Base-by-base conservation (phyloP, 345 rosid genomes). In the Odontarrhena argentea region DNA sequence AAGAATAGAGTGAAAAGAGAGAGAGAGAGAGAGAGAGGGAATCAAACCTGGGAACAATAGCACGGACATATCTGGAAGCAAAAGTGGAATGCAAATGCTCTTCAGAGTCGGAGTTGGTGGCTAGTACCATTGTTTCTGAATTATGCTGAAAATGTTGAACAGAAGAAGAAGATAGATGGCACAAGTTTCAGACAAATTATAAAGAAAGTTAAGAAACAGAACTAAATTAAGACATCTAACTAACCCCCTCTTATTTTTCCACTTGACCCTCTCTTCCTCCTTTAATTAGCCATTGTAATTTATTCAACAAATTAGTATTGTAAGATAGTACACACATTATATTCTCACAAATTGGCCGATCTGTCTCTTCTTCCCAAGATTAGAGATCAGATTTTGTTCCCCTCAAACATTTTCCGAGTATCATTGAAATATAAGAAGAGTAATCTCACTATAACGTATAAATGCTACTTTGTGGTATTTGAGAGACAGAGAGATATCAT, bases 31-130 rank as follows among this genome's bases (percentile, higher is more conserved):
- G 36, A 32, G 6, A 41, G 11, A 28, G 13, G 36, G 5, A 15
- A 3, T 4, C 36, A 8, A 54, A 86, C 86, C 83, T 80, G 25
- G 95, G 91, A 62, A 88, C 79, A 28, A 89, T 76, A n/a, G 76
- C 67, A 9, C 89, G 85, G 42, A 84, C 89, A 71, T 88, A 88
- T 79, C 91, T 87, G 41, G 91, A 88, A 65, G 87, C 87, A 45
- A 88, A 88, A n/a, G 91, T 88, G 13, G 86, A 82, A 79, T 86
- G 80, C 51, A 88, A 26, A 50, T 80, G 79, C 48, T 77, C 85
- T 2, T 79, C 83, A 0, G 85, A 65, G n/a, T 80, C 80, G 5
- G 85, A 40, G 8, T 75, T 77, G 22, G 77, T 61, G 1, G 88
- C 69, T 43, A 87, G 71, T 70, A 73, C 86, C 88, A 80, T 87